Percentiles rank a stretch among this genome's conserved stretches.
phyloP scores from a whole-genome alignment of 2,329 filamentous ascomycete genomes.

The Teratosphaeria gauchensis region DNA sequence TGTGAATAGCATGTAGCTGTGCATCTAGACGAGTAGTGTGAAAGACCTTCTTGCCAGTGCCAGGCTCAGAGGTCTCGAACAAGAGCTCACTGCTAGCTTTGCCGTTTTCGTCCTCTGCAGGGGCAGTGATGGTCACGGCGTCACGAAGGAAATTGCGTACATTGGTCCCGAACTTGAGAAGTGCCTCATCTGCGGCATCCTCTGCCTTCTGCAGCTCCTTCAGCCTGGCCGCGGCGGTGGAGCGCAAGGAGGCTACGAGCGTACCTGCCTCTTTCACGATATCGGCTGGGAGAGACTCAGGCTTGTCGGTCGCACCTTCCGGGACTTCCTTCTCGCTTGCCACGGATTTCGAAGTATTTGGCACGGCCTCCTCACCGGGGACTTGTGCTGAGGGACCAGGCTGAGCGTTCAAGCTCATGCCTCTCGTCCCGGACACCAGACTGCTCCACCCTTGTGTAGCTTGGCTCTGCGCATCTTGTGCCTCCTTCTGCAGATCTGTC shows the following conservation, averaged over 20 bases:
- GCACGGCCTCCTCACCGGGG: slow-evolving; percentile 22
- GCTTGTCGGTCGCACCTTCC: slow-evolving; percentile 17
- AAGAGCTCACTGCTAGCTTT: slow-evolving; percentile 51
- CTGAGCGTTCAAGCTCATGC: slow-evolving; percentile 16
- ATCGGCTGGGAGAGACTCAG: slow-evolving; percentile 39
- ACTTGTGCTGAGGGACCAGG: slow-evolving; percentile 9
- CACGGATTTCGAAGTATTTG: slow-evolving; percentile 1
- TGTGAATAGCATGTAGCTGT: slow-evolving; percentile 91
- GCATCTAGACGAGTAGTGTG: slow-evolving; percentile 92
- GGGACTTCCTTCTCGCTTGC: not conserved
- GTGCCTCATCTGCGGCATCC: slow-evolving; percentile 89
- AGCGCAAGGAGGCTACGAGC: slow-evolving; percentile 61
- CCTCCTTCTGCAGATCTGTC: slow-evolving; percentile 73
- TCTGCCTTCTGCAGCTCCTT: slow-evolving; percentile 87
- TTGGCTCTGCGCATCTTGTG: slow-evolving; percentile 57
- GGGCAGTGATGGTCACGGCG: slow-evolving; percentile 78
- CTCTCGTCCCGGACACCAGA: slow-evolving; percentile 20
- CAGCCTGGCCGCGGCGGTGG: slow-evolving; percentile 43
- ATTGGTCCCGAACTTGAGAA: slow-evolving; percentile 83
- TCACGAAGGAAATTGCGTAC: slow-evolving; percentile 83
- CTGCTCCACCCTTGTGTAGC: slow-evolving; percentile 71
- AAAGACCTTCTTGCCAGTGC: slow-evolving; percentile 79
- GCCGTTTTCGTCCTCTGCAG: slow-evolving; percentile 38
- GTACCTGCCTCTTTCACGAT: slow-evolving; percentile 48
- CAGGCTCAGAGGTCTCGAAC: slow-evolving; percentile 87